These are phyloP conservation scores for Mikania micrantha DNA, from an alignment of 129 eudicot genomes.

Conservation along the genomic window DNA sequence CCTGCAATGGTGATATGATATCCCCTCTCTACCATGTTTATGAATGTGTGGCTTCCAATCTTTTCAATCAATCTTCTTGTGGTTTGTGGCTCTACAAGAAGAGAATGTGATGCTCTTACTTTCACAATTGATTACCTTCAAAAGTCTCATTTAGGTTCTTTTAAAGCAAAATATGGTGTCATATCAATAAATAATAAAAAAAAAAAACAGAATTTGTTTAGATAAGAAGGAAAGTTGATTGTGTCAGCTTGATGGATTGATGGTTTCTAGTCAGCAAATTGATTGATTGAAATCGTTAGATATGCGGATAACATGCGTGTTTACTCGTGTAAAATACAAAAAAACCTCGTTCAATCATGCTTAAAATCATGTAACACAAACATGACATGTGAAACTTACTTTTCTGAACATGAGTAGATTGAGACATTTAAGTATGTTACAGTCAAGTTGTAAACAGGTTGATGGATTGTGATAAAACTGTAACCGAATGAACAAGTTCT, in stretches of 20 bases:
- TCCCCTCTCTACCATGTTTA: constrained; percentile 14
- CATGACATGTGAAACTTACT: neutral
- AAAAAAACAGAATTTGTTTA: constrained; percentile 3
- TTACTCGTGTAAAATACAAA: neutral
- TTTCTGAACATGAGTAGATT: neutral
- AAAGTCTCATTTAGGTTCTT: constrained; percentile 15
- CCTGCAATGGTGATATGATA: constrained; percentile 13
- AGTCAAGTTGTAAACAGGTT: neutral
- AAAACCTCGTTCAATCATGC: neutral
- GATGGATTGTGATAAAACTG: neutral
- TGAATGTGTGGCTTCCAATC: constrained; percentile 29
- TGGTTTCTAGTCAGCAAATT: neutral
- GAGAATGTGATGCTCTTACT: constrained; percentile 23
- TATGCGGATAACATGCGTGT: neutral
- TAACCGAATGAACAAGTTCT: neutral
- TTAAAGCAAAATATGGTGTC: neutral
- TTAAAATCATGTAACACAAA: neutral
- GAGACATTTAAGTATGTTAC: neutral
- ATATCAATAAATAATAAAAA: neutral
- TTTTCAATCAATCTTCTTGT: constrained; percentile 21
- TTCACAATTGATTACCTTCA: constrained; percentile 14
- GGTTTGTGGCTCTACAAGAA: constrained; percentile 32
- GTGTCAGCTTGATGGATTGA: neutral
- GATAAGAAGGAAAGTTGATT: neutral
- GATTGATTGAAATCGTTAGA: neutral